Base-by-base conservation (phyloP, 768 basidiomycete species). In the Boletales sp. region DNA sequence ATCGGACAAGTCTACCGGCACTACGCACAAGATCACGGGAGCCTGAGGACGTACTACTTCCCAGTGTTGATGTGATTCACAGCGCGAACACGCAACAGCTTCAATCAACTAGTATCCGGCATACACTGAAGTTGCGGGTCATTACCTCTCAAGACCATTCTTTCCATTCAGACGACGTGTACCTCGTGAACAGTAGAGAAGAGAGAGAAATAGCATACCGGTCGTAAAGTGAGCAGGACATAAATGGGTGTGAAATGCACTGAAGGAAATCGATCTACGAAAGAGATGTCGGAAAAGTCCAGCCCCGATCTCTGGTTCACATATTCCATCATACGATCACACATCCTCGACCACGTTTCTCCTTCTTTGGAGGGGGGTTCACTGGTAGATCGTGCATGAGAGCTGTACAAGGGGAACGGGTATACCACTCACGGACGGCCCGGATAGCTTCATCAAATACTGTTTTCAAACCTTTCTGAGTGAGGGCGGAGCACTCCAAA, bases 401-500 rank as follows among this genome's bases (percentile, higher is more conserved):
- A 42, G 37, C 47, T 30, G 34, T 32, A 46, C 45, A 41, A 28
- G 9, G 35, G 8, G 32, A 56, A 39, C 28, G 40, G 33, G 38
- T 38, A 7, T 12, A 46, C 34, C 33, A 86, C 90, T 82, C 69
- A 93, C 90, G 75, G 60, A 98, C 95, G 49, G 93, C 92, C 48
- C 96, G 84, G 62, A 99, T 98, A 38, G 96, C 96, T 72, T 98
- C 96, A 69, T 98, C 96, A 67, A 99, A 99, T 39, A 99, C 96
- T 51, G 88, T 94, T 82, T 99, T 99, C 66, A 99, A 75, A 14
- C 95, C 95, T 73, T 98, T 96, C 77, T 98, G 96, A 41, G 95
- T 97, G 63, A 95, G 74, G 32, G 94, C 93, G 28, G 93, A 95
- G 70, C 94, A 96, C 70, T 96, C 94, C 50, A 96, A 74, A 64